These are phyloP conservation scores for Cyclanthera cordifolia DNA, from an alignment of 306 rosid species.

Conservation along the genomic window DNA sequence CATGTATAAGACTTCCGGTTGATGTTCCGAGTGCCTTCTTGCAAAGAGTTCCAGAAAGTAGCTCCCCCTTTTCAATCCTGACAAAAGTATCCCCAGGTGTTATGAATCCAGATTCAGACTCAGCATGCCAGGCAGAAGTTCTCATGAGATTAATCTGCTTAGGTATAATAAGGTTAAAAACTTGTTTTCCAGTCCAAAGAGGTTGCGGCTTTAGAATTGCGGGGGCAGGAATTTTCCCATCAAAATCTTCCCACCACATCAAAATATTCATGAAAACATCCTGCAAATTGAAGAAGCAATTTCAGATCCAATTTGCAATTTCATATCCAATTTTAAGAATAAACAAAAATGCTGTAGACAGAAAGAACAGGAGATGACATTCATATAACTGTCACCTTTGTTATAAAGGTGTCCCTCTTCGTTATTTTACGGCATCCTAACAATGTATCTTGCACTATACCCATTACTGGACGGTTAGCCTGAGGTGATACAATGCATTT, in stretches of 20 bases:
- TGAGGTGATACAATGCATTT: conserved; percentile 98
- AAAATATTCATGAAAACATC: conserved; percentile 96
- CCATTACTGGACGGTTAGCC: conserved; percentile 94
- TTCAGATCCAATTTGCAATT: too few relatives aligned
- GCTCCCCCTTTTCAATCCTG: conserved; percentile 92
- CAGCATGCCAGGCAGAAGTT: conserved; percentile 86
- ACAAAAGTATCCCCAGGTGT: conserved; percentile 94
- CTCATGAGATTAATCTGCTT: conserved; percentile 80
- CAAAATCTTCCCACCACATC: conserved; percentile 99
- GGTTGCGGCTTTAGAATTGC: conserved; percentile 93
- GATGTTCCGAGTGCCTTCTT: conserved; percentile 91
- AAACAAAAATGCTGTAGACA: not conserved
- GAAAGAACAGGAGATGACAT: not conserved
- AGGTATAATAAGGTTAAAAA: conserved; percentile 91
- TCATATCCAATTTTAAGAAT: not conserved
- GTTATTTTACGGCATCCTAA: conserved; percentile 93
- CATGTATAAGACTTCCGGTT: conserved; percentile 93
- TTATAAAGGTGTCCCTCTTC: conserved; percentile 84
- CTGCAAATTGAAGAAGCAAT: conserved; percentile 26
- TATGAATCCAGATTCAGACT: conserved; percentile 53
- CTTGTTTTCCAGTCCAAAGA: conserved; percentile 97
- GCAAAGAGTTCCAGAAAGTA: conserved; percentile 89
- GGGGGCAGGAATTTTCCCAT: conserved; percentile 92
- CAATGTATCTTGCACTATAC: conserved; percentile 90
- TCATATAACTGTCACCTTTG: conserved; percentile 45